phyloP scores from a whole-genome alignment of 169 alveolate species.

The Blepharisma undulans region DNA sequence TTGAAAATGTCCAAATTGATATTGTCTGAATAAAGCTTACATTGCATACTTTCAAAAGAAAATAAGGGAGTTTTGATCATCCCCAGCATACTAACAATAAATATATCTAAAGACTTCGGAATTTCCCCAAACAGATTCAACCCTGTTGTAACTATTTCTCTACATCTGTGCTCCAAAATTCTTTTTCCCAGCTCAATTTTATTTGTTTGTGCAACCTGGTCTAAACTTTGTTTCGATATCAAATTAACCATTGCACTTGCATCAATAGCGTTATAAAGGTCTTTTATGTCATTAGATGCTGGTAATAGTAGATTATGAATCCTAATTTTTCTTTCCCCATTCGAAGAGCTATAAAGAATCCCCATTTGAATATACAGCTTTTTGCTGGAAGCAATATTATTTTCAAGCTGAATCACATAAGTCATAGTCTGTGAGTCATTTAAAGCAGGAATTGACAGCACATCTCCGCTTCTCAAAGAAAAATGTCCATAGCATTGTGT shows the following conservation, averaged over 20 bases:
- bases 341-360: constrained; percentile 94
- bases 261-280: constrained; percentile 65
- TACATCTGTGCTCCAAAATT: constrained; percentile 34
- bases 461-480: constrained; percentile 67
- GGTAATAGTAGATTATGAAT: constrained; percentile 95
- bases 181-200: constrained; percentile 40
- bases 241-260: constrained; percentile 52
- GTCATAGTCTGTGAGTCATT: constrained; percentile 39
- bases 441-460: not conserved
- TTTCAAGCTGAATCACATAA: constrained; percentile 48
- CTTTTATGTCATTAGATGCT: constrained; percentile 84
- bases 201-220: constrained; percentile 48
- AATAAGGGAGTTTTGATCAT: constrained; percentile 50
- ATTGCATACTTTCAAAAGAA: not conserved
- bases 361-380: constrained; percentile 95
- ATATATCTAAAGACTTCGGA: constrained; percentile 45
- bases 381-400: constrained; percentile 58
- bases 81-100: constrained; percentile 52
- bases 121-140: constrained; percentile 35
- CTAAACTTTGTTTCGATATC: constrained; percentile 59
- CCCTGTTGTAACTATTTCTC: constrained; percentile 34
- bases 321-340: constrained; percentile 98
- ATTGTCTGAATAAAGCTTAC: constrained; percentile 19
- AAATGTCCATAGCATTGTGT: constrained; percentile 93
- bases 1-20: not conserved